Base-by-base conservation (phyloP, 768 basidiomycete species). In the Psilocybe azurescens region DNA sequence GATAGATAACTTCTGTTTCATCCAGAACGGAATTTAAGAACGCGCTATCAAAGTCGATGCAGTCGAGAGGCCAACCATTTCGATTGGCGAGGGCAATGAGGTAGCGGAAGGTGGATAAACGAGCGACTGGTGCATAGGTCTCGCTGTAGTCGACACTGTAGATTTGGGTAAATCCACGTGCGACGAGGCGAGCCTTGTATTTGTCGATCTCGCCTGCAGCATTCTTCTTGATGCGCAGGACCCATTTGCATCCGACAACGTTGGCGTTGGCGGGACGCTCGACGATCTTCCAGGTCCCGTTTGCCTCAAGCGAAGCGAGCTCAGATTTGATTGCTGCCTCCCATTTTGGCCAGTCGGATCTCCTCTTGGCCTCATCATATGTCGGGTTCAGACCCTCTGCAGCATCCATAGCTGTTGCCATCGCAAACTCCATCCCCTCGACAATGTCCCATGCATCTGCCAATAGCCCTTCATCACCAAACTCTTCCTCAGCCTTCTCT, bases 151-250 rank as follows among this genome's bases (percentile, higher is more conserved):
- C 20, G 20, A 20, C 20, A 20, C 20, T 1, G 1, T 20, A 20
- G 20, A 70, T 60, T 63, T 86, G 84, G 0, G 72, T 61, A 69
- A 76, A 81, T 0, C 83, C 78, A 54, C 76, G 67, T 0, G 80
- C 78, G 0, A 83, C 78, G 0, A 84, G 68, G 1, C 77, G 61
- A 5, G 77, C 82, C 65, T 83, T 83, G 73, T 77, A 77, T 65
- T 41, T 0, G 69, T 61, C 51, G 20, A 20, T 20, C 20, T 20
- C 20, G 20, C 20, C 20, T 20, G 20, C 20, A 1, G 20, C 20
- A 20, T 81, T 75, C 20, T 67, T 50, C 63, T 86, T 85, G 18
- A 72, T 59, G 5, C 64, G 64, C 60, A 75, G 83, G 4, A 84
- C 80, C 57, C 57, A 58, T n/a, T 38, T 38, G 48, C 47, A 51